phyloP scores from a whole-genome alignment of 805 yeast species.

The Zygoascus biomembranicola region DNA sequence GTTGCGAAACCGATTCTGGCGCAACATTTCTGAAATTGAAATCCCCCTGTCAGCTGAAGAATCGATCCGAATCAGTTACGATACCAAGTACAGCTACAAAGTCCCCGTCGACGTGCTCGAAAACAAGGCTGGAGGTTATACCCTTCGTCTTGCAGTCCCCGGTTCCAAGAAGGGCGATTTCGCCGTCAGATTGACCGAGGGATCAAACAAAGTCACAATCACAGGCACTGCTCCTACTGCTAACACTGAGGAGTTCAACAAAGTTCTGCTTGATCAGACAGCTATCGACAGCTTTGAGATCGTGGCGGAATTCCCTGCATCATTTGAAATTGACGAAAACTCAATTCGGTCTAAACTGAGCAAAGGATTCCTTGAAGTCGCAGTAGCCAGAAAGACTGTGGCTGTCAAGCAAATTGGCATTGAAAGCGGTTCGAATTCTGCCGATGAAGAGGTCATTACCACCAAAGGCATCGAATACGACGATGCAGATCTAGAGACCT shows the following conservation, averaged over 20 bases:
- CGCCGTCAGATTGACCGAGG: neutral
- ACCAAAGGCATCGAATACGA: neutral
- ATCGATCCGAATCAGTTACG: neutral
- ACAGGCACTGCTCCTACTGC: neutral
- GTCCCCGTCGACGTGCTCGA: neutral
- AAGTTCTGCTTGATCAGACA: neutral
- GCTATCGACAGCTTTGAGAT: neutral
- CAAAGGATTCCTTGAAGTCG: neutral
- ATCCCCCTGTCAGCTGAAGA: conserved; percentile 35
- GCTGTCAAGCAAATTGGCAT: neutral
- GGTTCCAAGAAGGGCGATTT: neutral
- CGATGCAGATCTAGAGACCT: neutral
- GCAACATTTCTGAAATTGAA: conserved; percentile 33
- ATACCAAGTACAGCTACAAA: neutral
- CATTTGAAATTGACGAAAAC: neutral
- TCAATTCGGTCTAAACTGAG: neutral
- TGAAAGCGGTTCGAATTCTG: neutral
- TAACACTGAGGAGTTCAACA: neutral
- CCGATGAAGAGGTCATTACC: neutral
- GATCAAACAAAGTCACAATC: neutral
- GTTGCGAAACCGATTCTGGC: conserved; percentile 3
- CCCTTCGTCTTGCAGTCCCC: neutral
- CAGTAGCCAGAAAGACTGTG: neutral
- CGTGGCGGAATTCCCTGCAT: neutral
- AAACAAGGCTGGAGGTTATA: neutral